Conservation (phyloP, 2,329 filamentous ascomycete species). For the Fonsecaea pedrosoi region DNA sequence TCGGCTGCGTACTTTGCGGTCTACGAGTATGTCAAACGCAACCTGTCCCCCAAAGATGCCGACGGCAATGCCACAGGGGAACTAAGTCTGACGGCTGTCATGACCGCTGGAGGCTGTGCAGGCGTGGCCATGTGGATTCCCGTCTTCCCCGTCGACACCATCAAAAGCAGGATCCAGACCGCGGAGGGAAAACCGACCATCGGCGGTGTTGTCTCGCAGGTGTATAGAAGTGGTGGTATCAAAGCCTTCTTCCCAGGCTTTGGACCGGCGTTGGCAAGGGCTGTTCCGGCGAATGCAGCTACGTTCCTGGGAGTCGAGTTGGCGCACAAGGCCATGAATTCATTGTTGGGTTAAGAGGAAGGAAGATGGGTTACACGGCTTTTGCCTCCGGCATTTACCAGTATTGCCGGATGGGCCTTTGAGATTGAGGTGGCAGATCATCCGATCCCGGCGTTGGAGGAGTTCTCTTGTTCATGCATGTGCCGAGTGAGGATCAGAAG, state of each 20-base stretch:
- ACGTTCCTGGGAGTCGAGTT: constrained; percentile 72
- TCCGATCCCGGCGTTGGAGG: constrained; percentile 6
- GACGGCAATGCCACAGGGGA: constrained; percentile 75
- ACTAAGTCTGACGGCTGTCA: constrained; percentile 80
- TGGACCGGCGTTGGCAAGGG: constrained; percentile 87
- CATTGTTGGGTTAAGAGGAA: constrained; percentile 48
- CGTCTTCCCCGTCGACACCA: constrained; percentile 95
- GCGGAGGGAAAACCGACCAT: constrained; percentile 85
- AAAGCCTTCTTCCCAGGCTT: constrained; percentile 98
- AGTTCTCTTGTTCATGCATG: constrained; percentile 2
- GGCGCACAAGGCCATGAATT: constrained; percentile 59
- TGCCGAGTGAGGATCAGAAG: neutral
- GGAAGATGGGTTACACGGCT: neutral
- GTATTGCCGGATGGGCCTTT: neutral
- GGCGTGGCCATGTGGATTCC: constrained; percentile 99
- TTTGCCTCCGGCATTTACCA: neutral
- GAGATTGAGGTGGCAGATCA: neutral
- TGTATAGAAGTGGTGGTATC: constrained; percentile 83
- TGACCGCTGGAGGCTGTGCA: constrained; percentile 84
- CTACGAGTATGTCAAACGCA: constrained; percentile 93
- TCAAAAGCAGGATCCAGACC: constrained; percentile 93
- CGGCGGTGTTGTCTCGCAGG: constrained; percentile 75
- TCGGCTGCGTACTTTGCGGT: constrained; percentile 95
- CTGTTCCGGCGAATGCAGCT: constrained; percentile 94
- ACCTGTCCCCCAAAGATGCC: constrained; percentile 81